phyloP scores from a whole-genome alignment of 2,329 filamentous ascomycete genomes.

The Colletotrichum sp. region DNA sequence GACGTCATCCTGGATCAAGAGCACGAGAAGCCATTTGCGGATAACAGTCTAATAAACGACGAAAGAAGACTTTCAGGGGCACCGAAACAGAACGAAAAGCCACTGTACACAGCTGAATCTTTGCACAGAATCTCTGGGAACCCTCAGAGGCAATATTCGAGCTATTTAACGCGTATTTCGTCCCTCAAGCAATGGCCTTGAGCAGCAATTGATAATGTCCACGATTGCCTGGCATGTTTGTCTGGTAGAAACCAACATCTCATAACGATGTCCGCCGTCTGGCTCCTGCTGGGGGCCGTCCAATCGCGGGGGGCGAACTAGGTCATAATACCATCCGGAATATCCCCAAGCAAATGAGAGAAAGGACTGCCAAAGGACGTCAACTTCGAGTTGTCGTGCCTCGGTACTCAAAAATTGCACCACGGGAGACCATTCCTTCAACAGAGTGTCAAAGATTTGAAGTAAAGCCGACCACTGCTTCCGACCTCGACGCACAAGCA shows the following conservation, averaged over 20 bases:
- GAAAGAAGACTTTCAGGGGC: too few relatives aligned
- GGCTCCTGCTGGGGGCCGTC: fast-evolving
- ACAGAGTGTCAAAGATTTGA: background rate
- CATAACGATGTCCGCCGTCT: fast-evolving
- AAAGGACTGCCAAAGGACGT: too few relatives aligned
- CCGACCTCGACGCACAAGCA: background rate
- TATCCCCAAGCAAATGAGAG: background rate
- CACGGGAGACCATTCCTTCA: background rate
- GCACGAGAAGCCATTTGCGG: too few relatives aligned
- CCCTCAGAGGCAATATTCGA: too few relatives aligned
- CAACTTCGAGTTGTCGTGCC: background rate
- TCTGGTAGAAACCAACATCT: background rate
- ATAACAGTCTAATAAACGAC: too few relatives aligned
- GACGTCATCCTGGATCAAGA: too few relatives aligned
- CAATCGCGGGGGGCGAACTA: background rate
- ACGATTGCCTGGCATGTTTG: background rate
- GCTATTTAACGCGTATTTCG: too few relatives aligned
- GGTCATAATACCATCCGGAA: background rate
- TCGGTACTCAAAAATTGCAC: background rate
- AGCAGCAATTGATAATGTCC: fast-evolving
- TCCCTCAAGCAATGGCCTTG: too few relatives aligned
- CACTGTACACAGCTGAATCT: too few relatives aligned
- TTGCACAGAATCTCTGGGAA: too few relatives aligned
- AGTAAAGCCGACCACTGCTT: background rate
- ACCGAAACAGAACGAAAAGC: too few relatives aligned